Percentiles rank a stretch among this genome's conserved stretches.
Conservation (phyloP, 495 filamentous ascomycete genomes). For the Neurospora terricola region DNA sequence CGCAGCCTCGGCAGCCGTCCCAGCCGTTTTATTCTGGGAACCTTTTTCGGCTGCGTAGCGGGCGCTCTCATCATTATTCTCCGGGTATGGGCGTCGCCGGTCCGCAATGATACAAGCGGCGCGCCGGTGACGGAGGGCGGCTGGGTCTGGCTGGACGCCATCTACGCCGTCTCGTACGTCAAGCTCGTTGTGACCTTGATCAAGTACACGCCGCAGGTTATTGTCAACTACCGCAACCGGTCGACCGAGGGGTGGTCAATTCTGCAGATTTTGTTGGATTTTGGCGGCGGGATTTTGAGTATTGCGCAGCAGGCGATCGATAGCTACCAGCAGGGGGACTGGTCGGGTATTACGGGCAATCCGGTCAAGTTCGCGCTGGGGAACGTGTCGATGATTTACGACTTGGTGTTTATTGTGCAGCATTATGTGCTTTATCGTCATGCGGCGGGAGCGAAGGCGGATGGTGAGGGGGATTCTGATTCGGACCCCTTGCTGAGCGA, state of each 20-base stretch:
- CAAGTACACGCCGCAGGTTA: constrained; percentile 86
- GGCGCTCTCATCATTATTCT: constrained; percentile 46
- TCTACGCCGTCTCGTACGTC: constrained; percentile 74
- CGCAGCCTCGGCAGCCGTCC: constrained; percentile 40
- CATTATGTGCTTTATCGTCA: constrained; percentile 70
- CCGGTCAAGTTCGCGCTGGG: constrained; percentile 81
- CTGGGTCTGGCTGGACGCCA: constrained; percentile 40
- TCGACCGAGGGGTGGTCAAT: constrained; percentile 88
- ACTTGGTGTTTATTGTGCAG: constrained; percentile 74
- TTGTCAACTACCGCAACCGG: constrained; percentile 68
- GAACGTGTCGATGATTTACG: constrained; percentile 78
- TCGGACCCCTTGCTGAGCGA: constrained; percentile 18
- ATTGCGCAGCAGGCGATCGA: constrained; percentile 75
- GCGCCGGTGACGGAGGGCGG: neutral
- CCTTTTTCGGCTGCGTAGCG: constrained; percentile 55
- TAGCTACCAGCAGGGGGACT: constrained; percentile 72
- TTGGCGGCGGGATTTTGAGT: constrained; percentile 72
- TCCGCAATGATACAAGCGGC: constrained; percentile 29
- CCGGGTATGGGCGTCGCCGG: constrained; percentile 46
- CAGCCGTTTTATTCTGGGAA: constrained; percentile 53
- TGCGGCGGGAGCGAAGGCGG: constrained; percentile 15
- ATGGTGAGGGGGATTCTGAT: constrained; percentile 15
- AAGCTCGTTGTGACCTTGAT: constrained; percentile 82
- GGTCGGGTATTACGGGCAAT: constrained; percentile 84
- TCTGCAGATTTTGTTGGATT: constrained; percentile 72